phyloP scores from a whole-genome alignment of 441 rosid species.

The Codiaeum variegatum region DNA sequence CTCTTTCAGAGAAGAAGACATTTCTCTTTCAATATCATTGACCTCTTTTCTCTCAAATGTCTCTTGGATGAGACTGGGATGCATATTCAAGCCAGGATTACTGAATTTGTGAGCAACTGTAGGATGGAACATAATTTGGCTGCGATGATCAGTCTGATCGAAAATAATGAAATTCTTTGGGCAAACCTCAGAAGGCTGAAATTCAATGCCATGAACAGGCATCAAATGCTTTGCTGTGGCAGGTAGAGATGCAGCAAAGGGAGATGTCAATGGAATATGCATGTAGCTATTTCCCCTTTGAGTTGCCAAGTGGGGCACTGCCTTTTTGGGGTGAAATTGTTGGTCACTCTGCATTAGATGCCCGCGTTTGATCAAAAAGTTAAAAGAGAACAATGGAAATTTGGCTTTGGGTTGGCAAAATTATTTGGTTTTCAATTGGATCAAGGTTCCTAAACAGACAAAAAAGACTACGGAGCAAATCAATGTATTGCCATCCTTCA shows the following conservation, averaged over 20 bases:
- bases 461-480: conserved; percentile 31
- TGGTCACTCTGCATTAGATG: conserved; percentile 55
- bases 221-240: conserved; percentile 42
- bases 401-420: conserved; percentile 23
- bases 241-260: conserved; percentile 48
- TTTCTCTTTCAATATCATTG: conserved; percentile 38
- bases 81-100: conserved; percentile 38
- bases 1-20: conserved; percentile 47
- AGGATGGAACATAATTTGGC: conserved; percentile 79
- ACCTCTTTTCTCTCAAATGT: conserved; percentile 34
- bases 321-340: conserved; percentile 28
- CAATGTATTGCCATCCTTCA: conserved; percentile 37
- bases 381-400: conserved; percentile 24
- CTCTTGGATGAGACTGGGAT: conserved; percentile 33
- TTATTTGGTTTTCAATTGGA: conserved; percentile 29
- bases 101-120: conserved; percentile 51
- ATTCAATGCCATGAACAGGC: conserved; percentile 58
- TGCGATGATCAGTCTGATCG: conserved; percentile 60
- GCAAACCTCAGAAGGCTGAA: conserved; percentile 70
- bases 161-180: conserved; percentile 72
- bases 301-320: conserved; percentile 37
- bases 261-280: conserved; percentile 40
- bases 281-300: conserved; percentile 42
- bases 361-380: conserved; percentile 23
- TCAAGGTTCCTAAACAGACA: conserved; percentile 32